Evolutionary conservation across 306 rosid genomes (phyloP).

Genomic region (Rosa chinensis): DNA sequence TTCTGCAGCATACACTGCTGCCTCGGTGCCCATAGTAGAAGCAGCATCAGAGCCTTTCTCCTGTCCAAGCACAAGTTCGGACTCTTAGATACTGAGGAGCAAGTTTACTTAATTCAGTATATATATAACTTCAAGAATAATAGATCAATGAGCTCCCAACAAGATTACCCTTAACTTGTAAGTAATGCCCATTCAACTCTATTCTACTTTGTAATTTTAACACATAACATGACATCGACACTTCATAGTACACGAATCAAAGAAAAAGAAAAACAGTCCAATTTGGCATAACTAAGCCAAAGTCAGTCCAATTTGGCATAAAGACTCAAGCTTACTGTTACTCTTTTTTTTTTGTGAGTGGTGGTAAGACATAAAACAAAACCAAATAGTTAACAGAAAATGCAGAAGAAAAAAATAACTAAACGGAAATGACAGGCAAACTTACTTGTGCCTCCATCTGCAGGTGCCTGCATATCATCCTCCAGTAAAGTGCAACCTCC

Average conservation of each 20-base stretch:
- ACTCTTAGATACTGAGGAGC: conserved; percentile 16
- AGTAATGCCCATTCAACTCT: not conserved
- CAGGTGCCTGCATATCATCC: conserved; percentile 67
- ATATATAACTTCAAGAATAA: not conserved
- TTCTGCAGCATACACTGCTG: conserved; percentile 93
- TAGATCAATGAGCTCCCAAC: not conserved
- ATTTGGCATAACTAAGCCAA: not conserved
- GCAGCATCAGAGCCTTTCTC: conserved; percentile 95
- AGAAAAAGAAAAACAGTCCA: not conserved
- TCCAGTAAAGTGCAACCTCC: conserved; percentile 89
- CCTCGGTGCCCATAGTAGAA: conserved; percentile 86
- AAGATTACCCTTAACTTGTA: not conserved
- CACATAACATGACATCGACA: not conserved
- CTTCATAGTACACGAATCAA: not conserved
- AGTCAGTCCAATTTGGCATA: not conserved
- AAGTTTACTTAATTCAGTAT: not conserved
- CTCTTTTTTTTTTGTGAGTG: not conserved
- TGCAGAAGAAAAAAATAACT: not conserved
- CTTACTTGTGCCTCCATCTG: conserved; percentile 87
- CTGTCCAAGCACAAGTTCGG: conserved; percentile 42
- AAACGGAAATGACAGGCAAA: conserved; percentile 2
- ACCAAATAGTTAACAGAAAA: not conserved
- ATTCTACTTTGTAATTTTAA: not conserved
- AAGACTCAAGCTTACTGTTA: not conserved
- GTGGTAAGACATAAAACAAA: not conserved